Conservation (phyloP, 2,329 filamentous ascomycete species). For the Cordyceps cicadae region DNA sequence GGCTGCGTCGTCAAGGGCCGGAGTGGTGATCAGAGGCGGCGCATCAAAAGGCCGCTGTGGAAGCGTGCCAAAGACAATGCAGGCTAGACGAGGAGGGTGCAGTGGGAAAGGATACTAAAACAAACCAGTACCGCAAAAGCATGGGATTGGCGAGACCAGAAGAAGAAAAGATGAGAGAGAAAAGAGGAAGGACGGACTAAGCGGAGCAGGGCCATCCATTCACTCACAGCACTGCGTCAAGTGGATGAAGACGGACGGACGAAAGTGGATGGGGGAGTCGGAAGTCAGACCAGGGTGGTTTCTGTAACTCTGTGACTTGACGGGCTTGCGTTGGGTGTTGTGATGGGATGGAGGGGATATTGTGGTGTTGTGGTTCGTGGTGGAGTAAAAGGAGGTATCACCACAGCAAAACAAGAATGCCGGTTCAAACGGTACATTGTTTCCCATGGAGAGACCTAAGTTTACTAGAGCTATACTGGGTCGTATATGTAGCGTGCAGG, state of each 20-base stretch:
- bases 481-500: background rate
- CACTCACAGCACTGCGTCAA: background rate
- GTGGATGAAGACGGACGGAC: background rate
- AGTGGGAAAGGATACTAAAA: background rate
- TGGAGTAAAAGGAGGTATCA: background rate
- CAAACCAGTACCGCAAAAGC: background rate
- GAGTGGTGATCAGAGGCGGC: background rate
- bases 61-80: background rate
- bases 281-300: background rate
- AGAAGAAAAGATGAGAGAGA: slow-evolving; percentile 5
- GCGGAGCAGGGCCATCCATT: slow-evolving; percentile 10
- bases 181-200: background rate
- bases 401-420: background rate
- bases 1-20: background rate
- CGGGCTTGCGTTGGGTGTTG: background rate
- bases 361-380: background rate
- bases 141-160: slow-evolving; percentile 2
- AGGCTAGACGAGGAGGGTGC: background rate
- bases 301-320: background rate
- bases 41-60: background rate
- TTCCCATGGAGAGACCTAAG: background rate
- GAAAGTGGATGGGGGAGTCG: background rate
- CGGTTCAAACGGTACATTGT: background rate
- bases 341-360: background rate
- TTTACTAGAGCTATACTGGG: too few relatives aligned